Conservation (phyloP, 306 rosid genomes). For the Dalbergia cultrata region DNA sequence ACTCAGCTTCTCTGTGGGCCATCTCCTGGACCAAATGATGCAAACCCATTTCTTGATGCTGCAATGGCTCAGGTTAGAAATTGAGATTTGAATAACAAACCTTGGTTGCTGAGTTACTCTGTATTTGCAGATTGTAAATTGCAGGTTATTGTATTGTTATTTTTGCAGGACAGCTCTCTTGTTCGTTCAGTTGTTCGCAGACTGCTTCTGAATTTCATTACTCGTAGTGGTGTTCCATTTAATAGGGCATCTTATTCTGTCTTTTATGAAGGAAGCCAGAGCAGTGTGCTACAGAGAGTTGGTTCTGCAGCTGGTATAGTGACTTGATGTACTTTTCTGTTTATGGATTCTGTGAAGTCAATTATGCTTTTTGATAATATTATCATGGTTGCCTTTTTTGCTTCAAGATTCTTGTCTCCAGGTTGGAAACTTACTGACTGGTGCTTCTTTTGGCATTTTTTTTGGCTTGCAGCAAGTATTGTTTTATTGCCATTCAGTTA, state of each 20-base stretch:
- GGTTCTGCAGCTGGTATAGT: slow-evolving; percentile 96
- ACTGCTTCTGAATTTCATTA: slow-evolving; percentile 77
- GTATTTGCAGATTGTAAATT: slow-evolving; percentile 36
- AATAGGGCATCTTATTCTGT: slow-evolving; percentile 73
- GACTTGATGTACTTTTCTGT: slow-evolving; percentile 31
- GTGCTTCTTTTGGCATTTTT: slow-evolving; percentile 33
- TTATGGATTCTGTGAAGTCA: slow-evolving; percentile 19
- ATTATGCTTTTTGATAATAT: slow-evolving; percentile 18
- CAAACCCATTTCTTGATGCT: slow-evolving; percentile 93
- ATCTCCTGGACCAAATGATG: slow-evolving; percentile 85
- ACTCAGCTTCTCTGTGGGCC: slow-evolving; percentile 98
- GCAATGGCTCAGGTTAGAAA: slow-evolving; percentile 89
- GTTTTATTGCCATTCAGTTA: slow-evolving; percentile 86
- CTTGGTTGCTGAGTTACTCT: slow-evolving; percentile 38
- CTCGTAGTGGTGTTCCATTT: slow-evolving; percentile 60
- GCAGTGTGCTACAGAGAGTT: slow-evolving; percentile 91
- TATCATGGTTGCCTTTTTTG: slow-evolving; percentile 17
- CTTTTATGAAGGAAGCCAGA: slow-evolving; percentile 80
- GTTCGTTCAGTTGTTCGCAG: slow-evolving; percentile 74
- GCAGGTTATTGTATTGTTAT: slow-evolving; percentile 43
- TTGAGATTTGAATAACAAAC: slow-evolving; percentile 42
- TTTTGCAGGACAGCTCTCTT: slow-evolving; percentile 84
- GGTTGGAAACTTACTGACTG: slow-evolving; percentile 40
- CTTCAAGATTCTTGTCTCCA: slow-evolving; percentile 37
- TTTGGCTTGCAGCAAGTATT: slow-evolving; percentile 79